Conservation (phyloP, 2,329 filamentous ascomycete genomes). For the Ophiostoma sp. region DNA sequence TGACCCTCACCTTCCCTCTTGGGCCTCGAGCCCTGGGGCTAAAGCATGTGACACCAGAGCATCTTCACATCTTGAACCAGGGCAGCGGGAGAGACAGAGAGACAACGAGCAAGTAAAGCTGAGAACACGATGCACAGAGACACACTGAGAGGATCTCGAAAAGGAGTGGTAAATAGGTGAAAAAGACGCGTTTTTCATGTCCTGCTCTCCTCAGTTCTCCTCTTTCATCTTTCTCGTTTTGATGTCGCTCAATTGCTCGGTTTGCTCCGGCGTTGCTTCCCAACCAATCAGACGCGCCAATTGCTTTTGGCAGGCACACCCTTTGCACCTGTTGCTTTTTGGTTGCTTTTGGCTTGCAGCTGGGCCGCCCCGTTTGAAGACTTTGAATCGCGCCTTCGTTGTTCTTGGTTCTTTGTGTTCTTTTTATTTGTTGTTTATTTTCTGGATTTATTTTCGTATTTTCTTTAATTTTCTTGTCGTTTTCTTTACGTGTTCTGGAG, state of each 20-base stretch:
- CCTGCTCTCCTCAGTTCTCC: not conserved
- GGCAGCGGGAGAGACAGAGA: not conserved
- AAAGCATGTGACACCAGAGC: slow-evolving; percentile 16
- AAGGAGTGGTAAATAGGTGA: not conserved
- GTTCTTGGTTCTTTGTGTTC: not conserved
- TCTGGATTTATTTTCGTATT: not conserved
- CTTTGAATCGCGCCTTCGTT: slow-evolving; percentile 12
- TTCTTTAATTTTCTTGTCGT: not conserved
- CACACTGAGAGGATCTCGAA: not conserved
- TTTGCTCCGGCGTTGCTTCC: slow-evolving; percentile 17
- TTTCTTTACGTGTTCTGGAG: not conserved
- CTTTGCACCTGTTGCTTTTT: too few relatives aligned
- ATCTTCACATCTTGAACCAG: not conserved
- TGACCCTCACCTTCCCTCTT: slow-evolving; percentile 20
- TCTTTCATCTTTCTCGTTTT: not conserved
- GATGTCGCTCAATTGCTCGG: slow-evolving; percentile 19
- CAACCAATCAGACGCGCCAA: slow-evolving; percentile 15
- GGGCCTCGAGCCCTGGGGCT: not conserved
- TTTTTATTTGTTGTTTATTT: too few relatives aligned
- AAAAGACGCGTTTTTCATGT: not conserved
- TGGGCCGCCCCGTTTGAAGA: slow-evolving; percentile 8
- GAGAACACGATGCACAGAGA: too few relatives aligned
- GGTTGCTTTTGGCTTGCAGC: not conserved
- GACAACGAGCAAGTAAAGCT: not conserved
- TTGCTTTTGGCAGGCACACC: not conserved